These are phyloP conservation scores for Nemania diffusa DNA, from an alignment of 2,329 filamentous ascomycete species.

Conservation along the genomic window DNA sequence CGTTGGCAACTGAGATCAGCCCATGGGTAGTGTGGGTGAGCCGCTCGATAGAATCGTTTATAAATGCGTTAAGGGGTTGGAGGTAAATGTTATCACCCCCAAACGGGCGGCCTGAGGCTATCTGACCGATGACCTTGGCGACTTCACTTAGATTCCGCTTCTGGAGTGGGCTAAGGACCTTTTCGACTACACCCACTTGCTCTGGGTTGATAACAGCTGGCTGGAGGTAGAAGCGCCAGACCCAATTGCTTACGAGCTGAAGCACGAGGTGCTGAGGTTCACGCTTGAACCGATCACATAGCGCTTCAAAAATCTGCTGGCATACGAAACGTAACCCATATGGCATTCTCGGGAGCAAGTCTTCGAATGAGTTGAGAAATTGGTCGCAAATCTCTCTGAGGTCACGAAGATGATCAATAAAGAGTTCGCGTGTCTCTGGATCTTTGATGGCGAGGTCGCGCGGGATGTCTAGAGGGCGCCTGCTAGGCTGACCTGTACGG, in stretches of 20 bases:
- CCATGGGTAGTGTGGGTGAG: conserved; percentile 79
- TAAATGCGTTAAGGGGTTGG: conserved; percentile 91
- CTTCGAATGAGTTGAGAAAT: conserved; percentile 83
- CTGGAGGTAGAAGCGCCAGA: conserved; percentile 94
- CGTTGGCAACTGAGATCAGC: conserved; percentile 84
- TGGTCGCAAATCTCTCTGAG: conserved; percentile 94
- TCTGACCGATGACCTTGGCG: conserved; percentile 88
- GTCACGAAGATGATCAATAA: conserved; percentile 94
- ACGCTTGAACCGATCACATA: conserved; percentile 80
- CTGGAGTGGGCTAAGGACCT: conserved; percentile 86
- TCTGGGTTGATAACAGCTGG: conserved; percentile 90
- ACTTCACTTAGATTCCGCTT: conserved; percentile 93
- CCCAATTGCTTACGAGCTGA: conserved; percentile 87
- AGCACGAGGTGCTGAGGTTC: conserved; percentile 82
- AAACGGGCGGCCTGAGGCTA: conserved; percentile 88
- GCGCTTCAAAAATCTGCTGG: conserved; percentile 82
- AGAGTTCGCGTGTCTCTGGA: conserved; percentile 88
- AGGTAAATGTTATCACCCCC: conserved; percentile 95
- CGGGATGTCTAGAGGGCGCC: conserved; percentile 83
- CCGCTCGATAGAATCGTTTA: conserved; percentile 84
- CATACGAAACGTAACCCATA: conserved; percentile 92
- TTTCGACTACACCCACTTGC: conserved; percentile 91
- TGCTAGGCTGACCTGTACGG: conserved; percentile 85
- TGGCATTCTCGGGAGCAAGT: conserved; percentile 86
- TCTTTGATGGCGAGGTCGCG: conserved; percentile 96